phyloP scores from a whole-genome alignment of 129 eudicot genomes.

The Centaurea solstitialis region DNA sequence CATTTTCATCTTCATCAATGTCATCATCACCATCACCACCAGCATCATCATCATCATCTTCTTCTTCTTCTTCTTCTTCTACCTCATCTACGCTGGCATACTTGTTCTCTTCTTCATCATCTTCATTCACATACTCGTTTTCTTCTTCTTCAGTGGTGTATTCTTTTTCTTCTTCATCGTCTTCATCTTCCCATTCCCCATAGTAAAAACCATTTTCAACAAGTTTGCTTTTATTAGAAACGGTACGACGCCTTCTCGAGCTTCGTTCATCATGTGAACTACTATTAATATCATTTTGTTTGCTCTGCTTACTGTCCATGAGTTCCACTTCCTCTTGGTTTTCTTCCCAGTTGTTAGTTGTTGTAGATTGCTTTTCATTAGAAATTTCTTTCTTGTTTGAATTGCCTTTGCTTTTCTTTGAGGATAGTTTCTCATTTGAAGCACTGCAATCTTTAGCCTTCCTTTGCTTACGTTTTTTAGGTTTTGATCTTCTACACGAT shows the following conservation, averaged over 20 bases:
- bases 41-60: too few species aligned
- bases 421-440: constrained; percentile 13
- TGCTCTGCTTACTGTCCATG: neutral
- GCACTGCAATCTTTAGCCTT: constrained; percentile 6
- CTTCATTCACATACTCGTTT: constrained; percentile 1
- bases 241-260: constrained; percentile 22
- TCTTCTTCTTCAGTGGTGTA: constrained; percentile 12
- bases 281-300: constrained; percentile 19
- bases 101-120: constrained; percentile 14
- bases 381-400: constrained; percentile 18
- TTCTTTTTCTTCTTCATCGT: constrained; percentile 10
- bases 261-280: neutral
- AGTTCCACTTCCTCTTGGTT: constrained; percentile 27
- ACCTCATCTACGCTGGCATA: constrained; percentile 1
- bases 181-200: constrained; percentile 19
- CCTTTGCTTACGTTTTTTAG: constrained; percentile 16
- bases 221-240: constrained; percentile 16
- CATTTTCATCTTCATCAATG: constrained; percentile 17
- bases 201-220: constrained; percentile 2
- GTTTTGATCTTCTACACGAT: constrained; percentile 18
- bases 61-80: constrained; percentile 21
- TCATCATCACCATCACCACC: constrained; percentile 21
- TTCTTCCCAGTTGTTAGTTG: constrained; percentile 13
- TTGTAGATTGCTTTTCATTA: constrained; percentile 3
- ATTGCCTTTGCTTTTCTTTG: constrained; percentile 12